Evolutionary conservation across 768 basidiomycete species (phyloP).

Genomic region (Mycena floridula): DNA sequence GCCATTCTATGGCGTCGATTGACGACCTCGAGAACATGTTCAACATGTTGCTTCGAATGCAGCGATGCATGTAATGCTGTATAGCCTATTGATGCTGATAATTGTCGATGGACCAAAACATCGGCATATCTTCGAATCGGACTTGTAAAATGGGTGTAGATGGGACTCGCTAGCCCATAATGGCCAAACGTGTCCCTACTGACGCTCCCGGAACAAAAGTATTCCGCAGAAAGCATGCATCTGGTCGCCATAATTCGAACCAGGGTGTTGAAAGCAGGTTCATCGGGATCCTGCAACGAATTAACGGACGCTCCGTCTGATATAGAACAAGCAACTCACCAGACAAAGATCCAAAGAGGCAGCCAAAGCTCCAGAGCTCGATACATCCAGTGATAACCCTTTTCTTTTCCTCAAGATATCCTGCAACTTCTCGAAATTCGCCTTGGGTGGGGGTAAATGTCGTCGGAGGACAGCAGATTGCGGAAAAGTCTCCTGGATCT

Average conservation of each 20-base stretch:
- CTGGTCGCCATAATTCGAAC: conserved; percentile 99
- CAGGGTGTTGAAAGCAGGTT: conserved; percentile 93
- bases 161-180: conserved; percentile 94
- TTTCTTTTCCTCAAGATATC: conserved; percentile 86
- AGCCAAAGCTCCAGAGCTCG: conserved; percentile 86
- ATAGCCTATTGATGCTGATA: conserved; percentile 84
- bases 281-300: conserved; percentile 61
- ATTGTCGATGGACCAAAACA: conserved; percentile 90
- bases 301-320: conserved; percentile 2
- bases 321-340: conserved; percentile 35
- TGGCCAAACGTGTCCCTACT: conserved; percentile 90
- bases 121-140: conserved; percentile 97
- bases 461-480: conserved; percentile 92
- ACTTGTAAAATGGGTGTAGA: conserved; percentile 98
- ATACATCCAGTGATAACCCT: conserved; percentile 80
- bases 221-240: conserved; percentile 98
- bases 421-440: conserved; percentile 93
- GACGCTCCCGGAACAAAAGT: conserved; percentile 95
- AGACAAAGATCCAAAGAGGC: conserved; percentile 83
- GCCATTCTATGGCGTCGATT: conserved; percentile 94
- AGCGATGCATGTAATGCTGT: conserved; percentile 78
- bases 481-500: conserved; percentile 92
- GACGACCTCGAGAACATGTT: conserved; percentile 78
- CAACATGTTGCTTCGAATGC: conserved; percentile 85
- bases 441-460: conserved; percentile 84